Evolutionary conservation across 352 stramenopile species (phyloP).

Genomic region (Phytopythium boreale): DNA sequence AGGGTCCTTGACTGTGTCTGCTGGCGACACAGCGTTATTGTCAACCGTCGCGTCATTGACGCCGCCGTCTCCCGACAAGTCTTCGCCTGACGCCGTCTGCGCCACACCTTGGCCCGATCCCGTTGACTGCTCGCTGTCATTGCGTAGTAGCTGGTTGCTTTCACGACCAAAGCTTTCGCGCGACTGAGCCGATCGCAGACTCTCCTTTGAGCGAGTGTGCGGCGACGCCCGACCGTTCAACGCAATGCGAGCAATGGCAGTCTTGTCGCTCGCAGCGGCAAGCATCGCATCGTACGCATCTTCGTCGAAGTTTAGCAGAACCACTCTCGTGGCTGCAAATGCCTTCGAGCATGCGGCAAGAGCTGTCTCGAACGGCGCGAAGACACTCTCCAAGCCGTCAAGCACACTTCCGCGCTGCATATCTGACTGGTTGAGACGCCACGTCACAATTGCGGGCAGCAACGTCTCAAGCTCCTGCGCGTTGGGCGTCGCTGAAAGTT

Average conservation of each 20-base stretch:
- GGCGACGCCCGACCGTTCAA: neutral
- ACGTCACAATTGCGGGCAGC: conserved; percentile 57
- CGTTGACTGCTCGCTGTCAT: neutral
- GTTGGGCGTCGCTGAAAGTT: conserved; percentile 2
- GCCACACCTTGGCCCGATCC: neutral
- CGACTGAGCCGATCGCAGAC: neutral
- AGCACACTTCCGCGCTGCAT: conserved; percentile 64
- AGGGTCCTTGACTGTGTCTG: neutral
- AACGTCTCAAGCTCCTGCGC: conserved; percentile 28
- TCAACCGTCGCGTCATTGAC: neutral
- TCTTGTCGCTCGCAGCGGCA: conserved; percentile 11
- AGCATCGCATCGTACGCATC: conserved; percentile 60
- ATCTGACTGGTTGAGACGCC: conserved; percentile 59
- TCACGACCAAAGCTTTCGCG: neutral
- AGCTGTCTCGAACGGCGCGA: conserved; percentile 34
- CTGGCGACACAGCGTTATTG: neutral
- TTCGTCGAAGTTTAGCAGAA: conserved; percentile 66
- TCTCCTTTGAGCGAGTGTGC: conserved; percentile 2
- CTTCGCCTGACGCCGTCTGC: neutral
- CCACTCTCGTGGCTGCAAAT: conserved; percentile 38
- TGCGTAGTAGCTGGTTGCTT: neutral
- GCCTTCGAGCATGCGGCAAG: conserved; percentile 36
- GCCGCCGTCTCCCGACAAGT: neutral
- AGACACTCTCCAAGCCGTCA: conserved; percentile 69
- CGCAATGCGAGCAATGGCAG: neutral